A percentile compares a stretch with the other conserved stretches of the same genome.
Conservation (phyloP, 345 rosid genomes). For the Diplotaxis tenuifolia region DNA sequence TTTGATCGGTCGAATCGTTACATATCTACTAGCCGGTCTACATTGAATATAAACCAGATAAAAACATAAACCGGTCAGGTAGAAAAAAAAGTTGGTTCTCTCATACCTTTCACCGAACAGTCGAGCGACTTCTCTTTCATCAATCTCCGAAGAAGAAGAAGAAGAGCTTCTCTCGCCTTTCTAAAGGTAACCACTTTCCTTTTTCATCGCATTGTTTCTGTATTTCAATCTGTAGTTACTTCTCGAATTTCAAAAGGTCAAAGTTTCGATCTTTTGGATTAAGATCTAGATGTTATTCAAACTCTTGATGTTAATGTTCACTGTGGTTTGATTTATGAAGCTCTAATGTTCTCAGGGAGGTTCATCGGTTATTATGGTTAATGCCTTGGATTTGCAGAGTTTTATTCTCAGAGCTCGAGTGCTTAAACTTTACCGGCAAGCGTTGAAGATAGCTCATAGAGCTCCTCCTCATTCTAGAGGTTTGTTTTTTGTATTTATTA, state of each 20-base stretch:
- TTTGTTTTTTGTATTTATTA: slow-evolving; percentile 16
- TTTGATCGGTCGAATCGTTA: not conserved
- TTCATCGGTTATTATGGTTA: slow-evolving; percentile 44
- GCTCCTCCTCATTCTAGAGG: slow-evolving; percentile 74
- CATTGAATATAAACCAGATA: not conserved
- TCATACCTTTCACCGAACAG: not conserved
- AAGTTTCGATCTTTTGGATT: not conserved
- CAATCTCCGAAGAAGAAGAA: not conserved
- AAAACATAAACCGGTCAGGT: not conserved
- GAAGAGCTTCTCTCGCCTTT: not conserved
- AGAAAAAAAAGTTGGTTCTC: not conserved
- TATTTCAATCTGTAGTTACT: too few relatives aligned
- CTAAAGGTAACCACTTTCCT: not conserved
- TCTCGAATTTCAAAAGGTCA: not conserved
- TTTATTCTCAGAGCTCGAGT: slow-evolving; percentile 83
- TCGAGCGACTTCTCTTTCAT: not conserved
- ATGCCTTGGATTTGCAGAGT: slow-evolving; percentile 61
- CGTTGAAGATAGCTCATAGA: slow-evolving; percentile 62
- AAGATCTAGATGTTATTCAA: not conserved
- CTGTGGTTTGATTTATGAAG: not conserved
- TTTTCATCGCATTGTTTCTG: not conserved
- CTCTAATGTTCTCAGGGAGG: not conserved
- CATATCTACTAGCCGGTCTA: not conserved
- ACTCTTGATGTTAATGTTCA: not conserved
- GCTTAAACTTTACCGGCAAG: slow-evolving; percentile 79